These are phyloP conservation scores for Catharanthus roseus DNA, from an alignment of 257 asterid genomes.

Conservation along the genomic window DNA sequence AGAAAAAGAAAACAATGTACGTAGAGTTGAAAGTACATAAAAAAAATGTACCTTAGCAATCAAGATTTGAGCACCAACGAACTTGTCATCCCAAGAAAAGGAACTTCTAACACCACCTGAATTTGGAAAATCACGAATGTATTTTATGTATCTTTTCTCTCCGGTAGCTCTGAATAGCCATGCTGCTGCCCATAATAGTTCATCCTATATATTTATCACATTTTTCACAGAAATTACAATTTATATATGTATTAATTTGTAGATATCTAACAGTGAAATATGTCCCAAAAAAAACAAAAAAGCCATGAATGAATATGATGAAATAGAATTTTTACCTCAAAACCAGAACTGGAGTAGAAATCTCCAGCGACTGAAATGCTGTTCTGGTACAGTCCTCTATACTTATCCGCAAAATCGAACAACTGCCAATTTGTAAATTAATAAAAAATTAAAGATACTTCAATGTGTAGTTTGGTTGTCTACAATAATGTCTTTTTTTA, in stretches of 20 bases:
- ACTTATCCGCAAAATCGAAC: constrained; percentile 48
- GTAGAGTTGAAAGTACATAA: too few relatives aligned
- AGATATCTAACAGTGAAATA: not conserved
- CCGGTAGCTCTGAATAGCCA: constrained; percentile 53
- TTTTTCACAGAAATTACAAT: not conserved
- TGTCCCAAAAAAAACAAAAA: not conserved
- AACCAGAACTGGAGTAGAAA: constrained; percentile 50
- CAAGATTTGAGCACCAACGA: constrained; percentile 49
- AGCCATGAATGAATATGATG: not conserved
- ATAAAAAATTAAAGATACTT: too few relatives aligned
- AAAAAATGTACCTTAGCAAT: constrained; percentile 43
- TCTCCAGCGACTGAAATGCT: constrained; percentile 43
- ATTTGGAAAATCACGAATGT: constrained; percentile 16
- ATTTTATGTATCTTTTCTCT: constrained; percentile 21
- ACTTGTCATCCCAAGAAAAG: constrained; percentile 76
- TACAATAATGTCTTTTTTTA: too few relatives aligned
- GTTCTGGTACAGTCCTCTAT: constrained; percentile 35
- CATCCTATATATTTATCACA: constrained; percentile 43
- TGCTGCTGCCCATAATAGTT: constrained; percentile 61
- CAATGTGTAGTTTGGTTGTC: too few relatives aligned
- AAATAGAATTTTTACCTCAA: constrained; percentile 31
- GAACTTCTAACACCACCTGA: constrained; percentile 40
- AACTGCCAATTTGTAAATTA: constrained; percentile 27
- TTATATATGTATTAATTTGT: not conserved
- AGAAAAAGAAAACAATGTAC: too few relatives aligned